Conservation (phyloP, 345 rosid genomes). For the Mercurialis annua region DNA sequence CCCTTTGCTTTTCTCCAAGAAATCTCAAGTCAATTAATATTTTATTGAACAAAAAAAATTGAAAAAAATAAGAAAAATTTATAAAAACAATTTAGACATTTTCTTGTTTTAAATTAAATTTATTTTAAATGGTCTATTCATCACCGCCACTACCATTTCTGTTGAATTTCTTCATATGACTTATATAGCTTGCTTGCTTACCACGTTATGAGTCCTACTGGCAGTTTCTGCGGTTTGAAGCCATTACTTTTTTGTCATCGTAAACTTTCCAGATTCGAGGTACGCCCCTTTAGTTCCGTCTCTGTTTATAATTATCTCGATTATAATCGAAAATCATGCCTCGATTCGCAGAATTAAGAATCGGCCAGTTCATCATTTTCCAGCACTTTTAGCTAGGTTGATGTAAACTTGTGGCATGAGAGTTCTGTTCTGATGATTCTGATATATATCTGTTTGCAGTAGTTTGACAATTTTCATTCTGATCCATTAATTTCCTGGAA, state of each 20-base stretch:
- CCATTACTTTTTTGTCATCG: conserved; percentile 41
- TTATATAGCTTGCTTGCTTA: not conserved
- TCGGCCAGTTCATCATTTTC: not conserved
- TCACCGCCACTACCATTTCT: not conserved
- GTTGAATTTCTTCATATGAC: conserved; percentile 2
- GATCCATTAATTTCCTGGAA: not conserved
- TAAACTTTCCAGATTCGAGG: conserved; percentile 45
- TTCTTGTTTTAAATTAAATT: not conserved
- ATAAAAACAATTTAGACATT: not conserved
- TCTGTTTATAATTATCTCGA: not conserved
- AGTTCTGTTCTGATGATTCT: not conserved
- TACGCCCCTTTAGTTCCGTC: not conserved
- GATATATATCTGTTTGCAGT: not conserved
- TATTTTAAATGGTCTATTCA: not conserved
- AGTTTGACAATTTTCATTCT: not conserved
- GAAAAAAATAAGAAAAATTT: not conserved
- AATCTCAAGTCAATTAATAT: not conserved
- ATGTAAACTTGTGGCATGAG: not conserved
- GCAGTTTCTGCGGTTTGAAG: conserved; percentile 37
- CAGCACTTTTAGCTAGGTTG: not conserved
- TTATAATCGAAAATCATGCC: not conserved
- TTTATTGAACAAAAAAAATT: not conserved
- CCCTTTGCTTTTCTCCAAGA: not conserved
- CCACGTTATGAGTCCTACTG: conserved; percentile 27
- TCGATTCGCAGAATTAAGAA: not conserved